Percentiles rank a stretch among this genome's conserved stretches.
These are phyloP conservation scores for Penicillium bovifimosum DNA, from an alignment of 495 filamentous ascomycete genomes.

Conservation along the genomic window DNA sequence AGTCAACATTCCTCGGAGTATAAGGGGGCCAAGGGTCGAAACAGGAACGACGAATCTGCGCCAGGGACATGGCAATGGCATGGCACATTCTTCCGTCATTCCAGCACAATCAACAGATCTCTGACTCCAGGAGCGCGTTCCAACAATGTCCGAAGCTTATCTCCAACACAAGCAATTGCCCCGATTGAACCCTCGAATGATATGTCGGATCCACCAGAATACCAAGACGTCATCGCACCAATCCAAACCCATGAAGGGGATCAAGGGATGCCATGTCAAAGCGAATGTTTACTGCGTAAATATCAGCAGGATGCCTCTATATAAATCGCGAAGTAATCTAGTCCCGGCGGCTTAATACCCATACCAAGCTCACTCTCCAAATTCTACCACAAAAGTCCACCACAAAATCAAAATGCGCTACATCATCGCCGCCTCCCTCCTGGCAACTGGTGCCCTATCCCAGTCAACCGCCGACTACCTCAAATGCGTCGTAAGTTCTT, in stretches of 20 bases:
- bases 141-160: slow-evolving; percentile 20
- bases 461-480: slow-evolving; percentile 2
- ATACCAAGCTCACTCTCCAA: neutral
- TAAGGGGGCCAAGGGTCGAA: slow-evolving; percentile 17
- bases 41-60: neutral
- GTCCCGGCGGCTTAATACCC: neutral
- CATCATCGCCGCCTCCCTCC: slow-evolving; percentile 14
- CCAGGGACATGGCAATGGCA: slow-evolving; percentile 11
- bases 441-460: slow-evolving; percentile 17
- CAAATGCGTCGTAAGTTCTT: slow-evolving; percentile 15
- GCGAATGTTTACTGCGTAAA: slow-evolving; percentile 10
- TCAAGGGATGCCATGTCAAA: slow-evolving; percentile 17
- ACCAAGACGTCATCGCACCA: slow-evolving; percentile 15
- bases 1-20: slow-evolving; percentile 19
- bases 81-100: slow-evolving; percentile 26
- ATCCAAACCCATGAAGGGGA: neutral
- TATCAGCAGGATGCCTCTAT: slow-evolving; percentile 5
- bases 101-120: slow-evolving; percentile 12
- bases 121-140: neutral
- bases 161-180: neutral
- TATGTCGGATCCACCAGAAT: slow-evolving; percentile 11
- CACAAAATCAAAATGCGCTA: slow-evolving; percentile 18
- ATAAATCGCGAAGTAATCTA: slow-evolving; percentile 9
- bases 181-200: neutral
- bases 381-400: neutral